These are phyloP conservation scores for Syzygium oleosum DNA, from an alignment of 345 rosid species.

Conservation along the genomic window DNA sequence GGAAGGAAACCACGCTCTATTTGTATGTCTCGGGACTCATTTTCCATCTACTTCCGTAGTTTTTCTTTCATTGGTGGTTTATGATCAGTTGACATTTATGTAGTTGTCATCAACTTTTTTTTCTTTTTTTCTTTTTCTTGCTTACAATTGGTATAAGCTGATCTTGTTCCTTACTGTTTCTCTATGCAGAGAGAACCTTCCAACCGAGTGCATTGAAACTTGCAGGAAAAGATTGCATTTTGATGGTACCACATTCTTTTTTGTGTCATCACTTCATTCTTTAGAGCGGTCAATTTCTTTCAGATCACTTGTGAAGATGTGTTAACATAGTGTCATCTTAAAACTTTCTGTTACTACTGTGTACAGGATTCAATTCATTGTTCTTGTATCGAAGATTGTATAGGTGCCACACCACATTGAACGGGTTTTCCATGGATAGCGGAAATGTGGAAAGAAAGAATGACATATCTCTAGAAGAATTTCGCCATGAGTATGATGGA, in stretches of 20 bases:
- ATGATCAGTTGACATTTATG: not conserved
- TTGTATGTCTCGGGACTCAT: slow-evolving; percentile 29
- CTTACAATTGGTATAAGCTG: not conserved
- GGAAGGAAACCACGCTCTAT: slow-evolving; percentile 70
- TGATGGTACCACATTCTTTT: slow-evolving; percentile 31
- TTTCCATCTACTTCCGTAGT: not conserved
- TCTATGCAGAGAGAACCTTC: slow-evolving; percentile 48
- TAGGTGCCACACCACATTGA: slow-evolving; percentile 67
- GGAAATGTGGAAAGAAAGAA: slow-evolving; percentile 67
- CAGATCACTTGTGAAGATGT: not conserved
- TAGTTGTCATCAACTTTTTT: not conserved
- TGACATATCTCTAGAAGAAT: slow-evolving; percentile 50
- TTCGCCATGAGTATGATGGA: slow-evolving; percentile 43
- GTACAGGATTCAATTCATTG: slow-evolving; percentile 72
- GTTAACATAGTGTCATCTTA: not conserved
- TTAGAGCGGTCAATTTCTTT: not conserved
- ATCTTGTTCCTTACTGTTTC: not conserved
- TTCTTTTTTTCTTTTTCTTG: not conserved
- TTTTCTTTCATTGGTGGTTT: not conserved
- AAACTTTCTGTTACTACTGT: not conserved
- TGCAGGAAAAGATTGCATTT: slow-evolving; percentile 37
- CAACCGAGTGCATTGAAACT: slow-evolving; percentile 25
- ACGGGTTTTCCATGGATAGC: slow-evolving; percentile 51
- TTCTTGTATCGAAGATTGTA: slow-evolving; percentile 84
- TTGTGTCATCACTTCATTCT: not conserved